Base-by-base conservation (phyloP, 164 flowering plant species). In the Nymphaea thermarum region DNA sequence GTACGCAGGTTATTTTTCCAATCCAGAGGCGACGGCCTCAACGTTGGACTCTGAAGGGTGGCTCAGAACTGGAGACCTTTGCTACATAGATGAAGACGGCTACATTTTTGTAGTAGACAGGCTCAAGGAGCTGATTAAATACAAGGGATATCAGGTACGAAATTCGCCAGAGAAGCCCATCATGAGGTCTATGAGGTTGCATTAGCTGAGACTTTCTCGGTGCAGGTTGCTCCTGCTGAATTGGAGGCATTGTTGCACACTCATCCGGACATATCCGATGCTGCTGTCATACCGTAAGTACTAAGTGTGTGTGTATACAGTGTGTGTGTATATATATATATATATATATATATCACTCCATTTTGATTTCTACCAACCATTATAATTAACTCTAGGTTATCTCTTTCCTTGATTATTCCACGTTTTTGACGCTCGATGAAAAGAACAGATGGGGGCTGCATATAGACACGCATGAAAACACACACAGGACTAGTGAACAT, bases 151-250 rank as follows among this genome's bases (percentile, higher is more conserved):
- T 75, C 98, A 93, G 93, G 98, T 92, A 42, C 18, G 47, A 60
- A 4, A 51, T 51, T 51, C 57, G 4, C 14, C 57, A 8, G 8
- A 51, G 57, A 51, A 51, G 14, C 8, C 57, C 14, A 10, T 51
- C 57, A 51, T 51, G 8, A 8, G 14, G 14, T 51, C 57, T 51
- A 8, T 51, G 57, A 51, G 57, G 8, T 15, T 10, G 14, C 57
- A 8, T 10, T 51, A 3, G 57, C 57, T 51, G 14, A 51, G 3
- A 15, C 12, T 8, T 51, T 51, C 57, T 15, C 8, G 14, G 14
- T 51, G 43, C 8, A 92, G 98, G 98, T 90, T 60, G 85, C 98
- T 66, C 98, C 98, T 3, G 98, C 98, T 16, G 98, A 94, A 70
- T 17, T 69, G 18, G 70, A 70, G 62, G 73, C 73, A 0, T 59